Conservation (phyloP, 2,329 filamentous ascomycete genomes). For the Harringtonia aguacate region DNA sequence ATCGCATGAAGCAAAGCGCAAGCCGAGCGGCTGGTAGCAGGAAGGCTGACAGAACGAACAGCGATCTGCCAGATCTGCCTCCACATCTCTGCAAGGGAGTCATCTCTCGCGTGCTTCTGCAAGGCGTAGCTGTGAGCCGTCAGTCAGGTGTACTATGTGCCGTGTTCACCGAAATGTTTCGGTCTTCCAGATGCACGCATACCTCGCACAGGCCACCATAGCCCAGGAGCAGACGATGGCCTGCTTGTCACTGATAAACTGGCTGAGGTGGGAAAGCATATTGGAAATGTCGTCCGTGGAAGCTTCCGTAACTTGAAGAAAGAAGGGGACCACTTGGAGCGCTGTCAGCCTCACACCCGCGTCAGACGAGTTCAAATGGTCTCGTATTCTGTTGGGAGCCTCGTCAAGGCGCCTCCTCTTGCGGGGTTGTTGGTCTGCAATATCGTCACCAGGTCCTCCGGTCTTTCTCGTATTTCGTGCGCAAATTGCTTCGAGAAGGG, state of each 20-base stretch:
- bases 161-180: too few species aligned
- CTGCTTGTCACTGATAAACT: conserved; percentile 60
- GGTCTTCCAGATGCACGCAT: conserved; percentile 26
- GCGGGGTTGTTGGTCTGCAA: conserved; percentile 34
- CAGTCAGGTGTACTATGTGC: conserved; percentile 1
- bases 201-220: conserved; percentile 74
- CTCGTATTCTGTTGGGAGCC: conserved; percentile 33
- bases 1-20: conserved; percentile 63
- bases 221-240: conserved; percentile 64
- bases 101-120: conserved; percentile 27
- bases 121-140: conserved; percentile 29
- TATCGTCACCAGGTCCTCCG: conserved; percentile 13
- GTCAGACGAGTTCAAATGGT: conserved; percentile 35
- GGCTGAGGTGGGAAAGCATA: conserved; percentile 46
- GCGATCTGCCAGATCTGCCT: conserved; percentile 66
- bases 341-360: conserved; percentile 35
- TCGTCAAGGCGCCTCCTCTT: conserved; percentile 38
- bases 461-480: conserved; percentile 14
- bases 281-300: conserved; percentile 40
- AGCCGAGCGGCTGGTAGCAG: conserved; percentile 63
- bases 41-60: conserved; percentile 57
- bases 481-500: conserved; percentile 42
- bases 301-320: conserved; percentile 35
- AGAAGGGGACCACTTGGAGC: conserved; percentile 47
- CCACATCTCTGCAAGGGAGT: conserved; percentile 46